Conservation (phyloP, 1,139 yeast genomes). For the Blastobotrys elegans region DNA sequence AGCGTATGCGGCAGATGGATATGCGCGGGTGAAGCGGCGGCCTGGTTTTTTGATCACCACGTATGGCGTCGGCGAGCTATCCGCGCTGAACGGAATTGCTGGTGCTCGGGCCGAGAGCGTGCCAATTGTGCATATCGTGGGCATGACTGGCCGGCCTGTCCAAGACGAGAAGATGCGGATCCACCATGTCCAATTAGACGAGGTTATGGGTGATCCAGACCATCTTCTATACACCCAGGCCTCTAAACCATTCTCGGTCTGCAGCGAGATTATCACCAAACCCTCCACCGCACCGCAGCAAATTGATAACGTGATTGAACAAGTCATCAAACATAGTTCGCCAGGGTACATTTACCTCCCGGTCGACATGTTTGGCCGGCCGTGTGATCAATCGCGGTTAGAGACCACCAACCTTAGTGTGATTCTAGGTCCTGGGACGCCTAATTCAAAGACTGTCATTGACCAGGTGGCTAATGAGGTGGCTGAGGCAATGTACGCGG, state of each 20-base stretch:
- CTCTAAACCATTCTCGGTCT: conserved; percentile 55
- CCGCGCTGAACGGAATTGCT: conserved; percentile 64
- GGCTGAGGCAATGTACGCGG: conserved; percentile 45
- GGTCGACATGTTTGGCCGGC: conserved; percentile 52
- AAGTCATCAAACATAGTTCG: conserved; percentile 52
- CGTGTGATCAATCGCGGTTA: conserved; percentile 32
- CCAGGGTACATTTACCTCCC: conserved; percentile 84
- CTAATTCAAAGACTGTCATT: conserved; percentile 10
- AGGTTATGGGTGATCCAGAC: conserved; percentile 41
- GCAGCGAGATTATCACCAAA: conserved; percentile 50
- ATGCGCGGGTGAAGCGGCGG: conserved; percentile 55
- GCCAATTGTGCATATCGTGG: conserved; percentile 64
- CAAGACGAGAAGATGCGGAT: conserved; percentile 38
- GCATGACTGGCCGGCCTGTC: conserved; percentile 53
- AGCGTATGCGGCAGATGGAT: conserved; percentile 66
- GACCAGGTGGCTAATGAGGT: conserved; percentile 46
- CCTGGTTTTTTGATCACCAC: conserved; percentile 63
- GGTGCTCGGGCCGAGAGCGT: conserved; percentile 64
- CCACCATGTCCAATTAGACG: conserved; percentile 70
- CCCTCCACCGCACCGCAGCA: conserved; percentile 48
- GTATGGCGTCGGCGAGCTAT: conserved; percentile 68
- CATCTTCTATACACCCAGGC: conserved; percentile 61
- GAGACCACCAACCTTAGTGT: conserved; percentile 19
- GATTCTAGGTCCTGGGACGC: not conserved
- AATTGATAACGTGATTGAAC: conserved; percentile 59